These are phyloP conservation scores for Colletotrichum chlorophyti DNA, from an alignment of 2,329 filamentous ascomycete genomes.

Conservation along the genomic window DNA sequence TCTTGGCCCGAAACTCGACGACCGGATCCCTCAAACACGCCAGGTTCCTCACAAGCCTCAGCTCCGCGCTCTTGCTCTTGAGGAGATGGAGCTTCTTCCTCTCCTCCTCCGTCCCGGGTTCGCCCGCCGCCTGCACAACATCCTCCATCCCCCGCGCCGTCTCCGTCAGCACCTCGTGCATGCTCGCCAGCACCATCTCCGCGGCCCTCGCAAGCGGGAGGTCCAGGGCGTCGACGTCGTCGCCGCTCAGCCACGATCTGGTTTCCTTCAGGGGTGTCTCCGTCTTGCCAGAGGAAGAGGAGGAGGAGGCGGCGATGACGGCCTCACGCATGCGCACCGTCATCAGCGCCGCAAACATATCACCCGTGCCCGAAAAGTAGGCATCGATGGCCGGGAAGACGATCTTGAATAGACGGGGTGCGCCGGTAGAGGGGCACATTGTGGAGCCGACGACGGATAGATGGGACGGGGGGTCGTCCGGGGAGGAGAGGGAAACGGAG, in stretches of 20 bases:
- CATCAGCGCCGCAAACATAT: slow-evolving; percentile 96
- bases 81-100: slow-evolving; percentile 70
- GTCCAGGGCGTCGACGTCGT: slow-evolving; percentile 71
- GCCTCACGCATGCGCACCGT: slow-evolving; percentile 88
- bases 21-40: slow-evolving; percentile 71
- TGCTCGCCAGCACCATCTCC: slow-evolving; percentile 88
- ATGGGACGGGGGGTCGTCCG: slow-evolving; percentile 54
- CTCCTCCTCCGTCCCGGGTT: slow-evolving; percentile 51
- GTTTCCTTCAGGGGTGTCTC: slow-evolving; percentile 53
- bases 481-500: slow-evolving; percentile 74
- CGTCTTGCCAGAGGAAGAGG: slow-evolving; percentile 25
- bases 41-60: slow-evolving; percentile 81
- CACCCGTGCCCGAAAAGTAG: slow-evolving; percentile 95
- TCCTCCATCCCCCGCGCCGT: slow-evolving; percentile 70
- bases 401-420: slow-evolving; percentile 85
- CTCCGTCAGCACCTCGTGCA: slow-evolving; percentile 82
- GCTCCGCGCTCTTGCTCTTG: slow-evolving; percentile 84
- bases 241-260: slow-evolving; percentile 77
- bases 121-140: slow-evolving; percentile 52
- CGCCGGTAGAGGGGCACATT: slow-evolving; percentile 54
- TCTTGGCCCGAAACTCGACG: slow-evolving; percentile 66
- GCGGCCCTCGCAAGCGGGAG: slow-evolving; percentile 84
- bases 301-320: slow-evolving; percentile 53
- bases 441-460: slow-evolving; percentile 82
- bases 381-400: slow-evolving; percentile 87